Evolutionary conservation across 2,329 filamentous ascomycete species (phyloP).

Genomic region (Bretziella fagacearum): DNA sequence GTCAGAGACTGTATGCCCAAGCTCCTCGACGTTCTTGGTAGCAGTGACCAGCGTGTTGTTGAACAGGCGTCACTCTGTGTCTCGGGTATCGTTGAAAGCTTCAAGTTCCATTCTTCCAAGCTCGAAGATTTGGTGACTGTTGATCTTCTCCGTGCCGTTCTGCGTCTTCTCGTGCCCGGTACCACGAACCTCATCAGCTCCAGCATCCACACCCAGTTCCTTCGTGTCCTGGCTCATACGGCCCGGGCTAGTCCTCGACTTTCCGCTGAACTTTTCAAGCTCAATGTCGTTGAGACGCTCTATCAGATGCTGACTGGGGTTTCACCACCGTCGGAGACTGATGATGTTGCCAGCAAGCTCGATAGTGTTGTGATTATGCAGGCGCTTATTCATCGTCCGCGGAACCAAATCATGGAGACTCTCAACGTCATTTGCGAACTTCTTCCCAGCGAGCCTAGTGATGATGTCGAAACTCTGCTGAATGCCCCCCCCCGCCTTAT

Average conservation of each 20-base stretch:
- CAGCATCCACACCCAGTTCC: slow-evolving; percentile 89
- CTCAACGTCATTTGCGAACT: slow-evolving; percentile 95
- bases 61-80: slow-evolving; percentile 94
- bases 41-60: slow-evolving; percentile 89
- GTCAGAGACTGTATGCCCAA: slow-evolving; percentile 95
- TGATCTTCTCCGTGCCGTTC: slow-evolving; percentile 66
- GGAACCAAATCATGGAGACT: slow-evolving; percentile 93
- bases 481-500: not conserved
- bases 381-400: slow-evolving; percentile 82
- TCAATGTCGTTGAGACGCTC: slow-evolving; percentile 92
- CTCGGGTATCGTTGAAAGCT: slow-evolving; percentile 90
- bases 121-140: slow-evolving; percentile 85
- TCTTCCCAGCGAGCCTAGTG: slow-evolving; percentile 39
- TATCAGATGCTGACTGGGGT: slow-evolving; percentile 96
- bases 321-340: slow-evolving; percentile 64
- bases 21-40: slow-evolving; percentile 72
- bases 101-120: slow-evolving; percentile 72
- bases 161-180: slow-evolving; percentile 77
- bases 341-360: slow-evolving; percentile 68
- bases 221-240: slow-evolving; percentile 78
- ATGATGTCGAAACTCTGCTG: slow-evolving; percentile 21
- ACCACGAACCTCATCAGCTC: slow-evolving; percentile 90
- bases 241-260: slow-evolving; percentile 74
- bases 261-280: slow-evolving; percentile 80
- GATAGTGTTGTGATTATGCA: slow-evolving; percentile 99